phyloP scores from a whole-genome alignment of 2,329 filamentous ascomycete species.

The Lomentospora prolificans region DNA sequence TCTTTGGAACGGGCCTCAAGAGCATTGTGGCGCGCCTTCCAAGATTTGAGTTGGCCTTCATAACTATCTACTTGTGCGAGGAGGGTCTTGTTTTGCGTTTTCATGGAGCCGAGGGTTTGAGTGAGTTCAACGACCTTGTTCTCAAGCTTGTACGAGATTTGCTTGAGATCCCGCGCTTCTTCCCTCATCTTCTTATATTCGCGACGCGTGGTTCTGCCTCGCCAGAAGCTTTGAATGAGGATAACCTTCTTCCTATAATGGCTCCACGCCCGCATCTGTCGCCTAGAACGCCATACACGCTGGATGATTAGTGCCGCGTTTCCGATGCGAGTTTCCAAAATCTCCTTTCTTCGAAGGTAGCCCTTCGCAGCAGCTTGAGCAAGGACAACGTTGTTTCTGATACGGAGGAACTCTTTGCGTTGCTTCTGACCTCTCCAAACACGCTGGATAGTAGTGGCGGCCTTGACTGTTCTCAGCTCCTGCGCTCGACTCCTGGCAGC shows the following conservation, averaged over 20 bases:
- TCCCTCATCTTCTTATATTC: constrained; percentile 87
- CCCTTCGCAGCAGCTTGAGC: constrained; percentile 90
- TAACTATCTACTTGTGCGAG: constrained; percentile 88
- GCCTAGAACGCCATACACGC: constrained; percentile 75
- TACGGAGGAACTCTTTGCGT: constrained; percentile 65
- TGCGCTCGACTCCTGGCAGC: constrained; percentile 69
- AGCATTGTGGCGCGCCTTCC: constrained; percentile 85
- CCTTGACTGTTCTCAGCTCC: constrained; percentile 71
- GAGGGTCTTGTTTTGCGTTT: constrained; percentile 86
- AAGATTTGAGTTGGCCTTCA: constrained; percentile 90
- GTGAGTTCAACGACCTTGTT: constrained; percentile 99
- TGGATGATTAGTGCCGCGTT: constrained; percentile 90
- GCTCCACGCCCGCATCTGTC: constrained; percentile 71
- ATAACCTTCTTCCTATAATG: constrained; percentile 83
- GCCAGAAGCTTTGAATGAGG: constrained; percentile 86
- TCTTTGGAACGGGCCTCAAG: constrained; percentile 87
- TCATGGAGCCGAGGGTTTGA: constrained; percentile 83
- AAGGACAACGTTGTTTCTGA: constrained; percentile 74
- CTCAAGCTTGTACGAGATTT: constrained; percentile 98
- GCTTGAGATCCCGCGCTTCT: constrained; percentile 95
- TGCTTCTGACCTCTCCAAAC: constrained; percentile 92
- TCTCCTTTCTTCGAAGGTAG: constrained; percentile 79
- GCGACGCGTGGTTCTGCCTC: constrained; percentile 69
- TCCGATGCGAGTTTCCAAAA: constrained; percentile 86
- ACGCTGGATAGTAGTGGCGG: constrained; percentile 88